Evolutionary conservation across 305 asterid species (phyloP).

Genomic region (Fraxinus nigra): DNA sequence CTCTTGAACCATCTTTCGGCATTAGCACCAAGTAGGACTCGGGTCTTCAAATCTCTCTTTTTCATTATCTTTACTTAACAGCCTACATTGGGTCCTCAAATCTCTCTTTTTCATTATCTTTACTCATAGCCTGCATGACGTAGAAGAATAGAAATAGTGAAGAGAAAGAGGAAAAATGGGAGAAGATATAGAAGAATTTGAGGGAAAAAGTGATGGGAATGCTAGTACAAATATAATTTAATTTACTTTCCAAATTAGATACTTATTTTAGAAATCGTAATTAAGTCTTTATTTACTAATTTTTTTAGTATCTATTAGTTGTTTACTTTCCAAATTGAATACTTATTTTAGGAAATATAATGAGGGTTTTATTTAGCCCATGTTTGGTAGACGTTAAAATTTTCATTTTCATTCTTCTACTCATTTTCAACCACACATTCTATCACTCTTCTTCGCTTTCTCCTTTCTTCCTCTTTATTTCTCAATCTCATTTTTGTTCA

Average conservation of each 20-base stretch:
- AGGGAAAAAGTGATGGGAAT: background rate
- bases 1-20: background rate
- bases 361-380: background rate
- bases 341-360: background rate
- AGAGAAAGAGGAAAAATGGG: background rate
- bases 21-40: background rate
- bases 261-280: background rate
- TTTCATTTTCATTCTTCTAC: too few species aligned
- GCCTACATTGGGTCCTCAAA: background rate
- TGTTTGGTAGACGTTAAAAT: too few species aligned
- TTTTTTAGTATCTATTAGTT: background rate
- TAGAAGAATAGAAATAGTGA: background rate
- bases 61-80: background rate
- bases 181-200: too few species aligned
- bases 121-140: background rate
- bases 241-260: background rate
- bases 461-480: background rate
- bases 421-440: background rate
- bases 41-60: background rate
- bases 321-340: background rate
- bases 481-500: background rate
- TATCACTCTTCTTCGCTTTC: background rate
- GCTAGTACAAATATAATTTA: background rate
- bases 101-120: background rate
- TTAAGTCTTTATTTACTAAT: background rate